phyloP scores from a whole-genome alignment of 2,329 filamentous ascomycete genomes.

The Penicillium sp. region DNA sequence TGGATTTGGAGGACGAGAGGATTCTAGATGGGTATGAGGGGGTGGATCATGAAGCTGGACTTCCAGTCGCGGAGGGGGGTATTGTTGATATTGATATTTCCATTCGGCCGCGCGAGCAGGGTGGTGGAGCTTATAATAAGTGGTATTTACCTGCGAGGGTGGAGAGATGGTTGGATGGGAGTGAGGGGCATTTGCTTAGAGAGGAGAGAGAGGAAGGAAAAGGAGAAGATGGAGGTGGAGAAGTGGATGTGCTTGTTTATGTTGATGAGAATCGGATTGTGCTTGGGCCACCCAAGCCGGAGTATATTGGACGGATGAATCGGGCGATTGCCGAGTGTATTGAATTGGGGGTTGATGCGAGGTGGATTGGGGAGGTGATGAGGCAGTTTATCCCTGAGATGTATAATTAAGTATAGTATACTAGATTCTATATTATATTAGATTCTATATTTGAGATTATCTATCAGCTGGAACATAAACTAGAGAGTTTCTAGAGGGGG shows the following conservation, averaged over 20 bases:
- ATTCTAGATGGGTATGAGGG: constrained; percentile 47
- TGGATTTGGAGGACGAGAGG: constrained; percentile 41
- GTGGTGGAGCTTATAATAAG: constrained; percentile 42
- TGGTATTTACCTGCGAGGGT: constrained; percentile 39
- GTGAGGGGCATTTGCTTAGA: too few species aligned
- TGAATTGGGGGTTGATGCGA: constrained; percentile 36
- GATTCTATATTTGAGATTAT: too few species aligned
- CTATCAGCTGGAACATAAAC: too few species aligned
- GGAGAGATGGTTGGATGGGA: constrained; percentile 35
- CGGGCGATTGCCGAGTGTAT: constrained; percentile 45
- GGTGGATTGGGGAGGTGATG: constrained; percentile 45
- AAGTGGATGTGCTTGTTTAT: constrained; percentile 43
- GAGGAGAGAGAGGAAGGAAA: constrained; percentile 16
- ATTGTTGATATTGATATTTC: too few species aligned
- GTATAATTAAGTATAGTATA: not conserved
- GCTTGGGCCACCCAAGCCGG: constrained; percentile 37
- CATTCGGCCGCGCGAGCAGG: constrained; percentile 41
- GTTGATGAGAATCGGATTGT: constrained; percentile 45
- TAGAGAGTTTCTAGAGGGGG: too few species aligned
- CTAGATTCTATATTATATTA: too few species aligned
- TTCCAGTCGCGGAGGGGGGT: constrained; percentile 11
- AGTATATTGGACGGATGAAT: constrained; percentile 50
- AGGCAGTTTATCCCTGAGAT: constrained; percentile 39
- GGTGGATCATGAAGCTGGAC: constrained; percentile 25
- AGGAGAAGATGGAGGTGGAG: constrained; percentile 2